Conservation (phyloP, 768 basidiomycete genomes). For the Mycena haematopus region DNA sequence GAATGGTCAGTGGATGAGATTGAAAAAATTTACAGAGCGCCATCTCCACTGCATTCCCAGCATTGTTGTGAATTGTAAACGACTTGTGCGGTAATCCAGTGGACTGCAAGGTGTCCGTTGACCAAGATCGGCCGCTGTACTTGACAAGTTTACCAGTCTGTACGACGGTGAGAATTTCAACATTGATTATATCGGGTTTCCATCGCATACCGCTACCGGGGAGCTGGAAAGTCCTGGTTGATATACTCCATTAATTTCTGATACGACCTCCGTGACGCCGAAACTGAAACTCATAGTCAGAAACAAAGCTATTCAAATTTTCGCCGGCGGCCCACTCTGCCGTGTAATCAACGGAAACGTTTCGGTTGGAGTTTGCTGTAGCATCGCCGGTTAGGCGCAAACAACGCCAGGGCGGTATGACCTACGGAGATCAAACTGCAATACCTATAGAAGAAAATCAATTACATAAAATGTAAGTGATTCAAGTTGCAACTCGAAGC, state of each 20-base stretch:
- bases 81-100: not conserved
- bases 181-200: not conserved
- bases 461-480: not conserved
- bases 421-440: slow-evolving; percentile 13
- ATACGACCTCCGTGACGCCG: slow-evolving; percentile 4
- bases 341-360: not conserved
- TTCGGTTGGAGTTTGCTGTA: not conserved
- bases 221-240: slow-evolving; percentile 1
- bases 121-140: slow-evolving; percentile 4
- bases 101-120: slow-evolving; percentile 3
- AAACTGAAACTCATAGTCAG: slow-evolving; percentile 1
- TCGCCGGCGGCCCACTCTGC: not conserved
- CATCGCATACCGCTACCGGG: not conserved
- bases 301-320: not conserved
- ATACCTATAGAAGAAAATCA: not conserved
- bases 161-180: not conserved
- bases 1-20: not conserved
- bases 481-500: not conserved
- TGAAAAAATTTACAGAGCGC: not conserved
- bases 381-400: not conserved
- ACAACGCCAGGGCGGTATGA: not conserved
- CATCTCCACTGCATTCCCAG: not conserved
- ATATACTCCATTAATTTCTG: slow-evolving; percentile 8
- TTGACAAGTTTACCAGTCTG: slow-evolving; percentile 10
- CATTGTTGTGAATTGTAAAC: slow-evolving; percentile 6